Base-by-base conservation (phyloP, 257 asterid species). In the Eucommia ulmoides region DNA sequence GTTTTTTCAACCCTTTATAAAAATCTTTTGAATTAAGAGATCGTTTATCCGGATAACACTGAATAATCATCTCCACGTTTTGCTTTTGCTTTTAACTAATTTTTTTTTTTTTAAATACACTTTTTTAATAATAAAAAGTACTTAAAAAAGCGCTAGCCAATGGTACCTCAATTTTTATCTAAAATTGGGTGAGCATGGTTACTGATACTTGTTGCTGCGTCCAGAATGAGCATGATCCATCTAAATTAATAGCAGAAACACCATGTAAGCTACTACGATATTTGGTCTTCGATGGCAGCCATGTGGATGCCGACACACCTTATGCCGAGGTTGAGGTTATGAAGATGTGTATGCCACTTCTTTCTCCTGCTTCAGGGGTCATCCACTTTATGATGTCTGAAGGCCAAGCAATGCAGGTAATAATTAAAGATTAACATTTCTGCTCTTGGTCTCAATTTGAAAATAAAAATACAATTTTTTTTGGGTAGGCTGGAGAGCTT, bases 311-410 rank as follows among this genome's bases (percentile, higher is more conserved):
- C 33, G 95, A 91, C 66, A 77, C 77, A 45, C 95, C 99, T 66
- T 91, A 71, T 59, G 95, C 93, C 24, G 99, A 91, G 73, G 99
- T 91, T 25, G 99, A 91, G 80, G 99, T 91, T 65, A 91, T 91
- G 99, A 91, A 91, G 67, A 91, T 91, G 99, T 91, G 99, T 65
- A 91, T 91, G 99, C 99, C 99, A 46, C 99, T 91, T 68, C 96
- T 91, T 57, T 86, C 95, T 46, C 99, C 99, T 55, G 88, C 99
- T 50, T 86, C 96, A 9, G 99, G 99, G 33, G 66, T 73, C 22
- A 86, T 91, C 65, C 89, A 68, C 56, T 81, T 86, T 60, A 63
- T 64, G 65, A 60, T 91, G 95, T 79, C 96, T 48, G 99, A 91
- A 63, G 99, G 99, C 64, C 99, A 86, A 83, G 80, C 99, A 20